A percentile compares a stretch with the other conserved stretches of the same genome.
These are phyloP conservation scores for Vigna angularis DNA, from an alignment of 306 rosid species.

Conservation along the genomic window DNA sequence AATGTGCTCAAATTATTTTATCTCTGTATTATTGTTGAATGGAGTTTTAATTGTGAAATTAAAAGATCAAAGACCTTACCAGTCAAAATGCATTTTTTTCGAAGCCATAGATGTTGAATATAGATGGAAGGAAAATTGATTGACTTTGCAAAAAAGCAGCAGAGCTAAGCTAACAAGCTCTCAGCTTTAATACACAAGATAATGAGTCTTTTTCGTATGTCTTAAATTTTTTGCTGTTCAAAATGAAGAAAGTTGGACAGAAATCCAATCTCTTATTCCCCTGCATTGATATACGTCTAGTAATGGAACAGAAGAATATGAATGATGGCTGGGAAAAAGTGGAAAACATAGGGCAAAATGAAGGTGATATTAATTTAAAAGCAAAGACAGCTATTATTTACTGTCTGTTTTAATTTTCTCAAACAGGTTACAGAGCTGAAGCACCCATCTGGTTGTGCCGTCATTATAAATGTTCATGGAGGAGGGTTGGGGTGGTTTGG, in stretches of 20 bases:
- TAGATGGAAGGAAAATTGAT: constrained; percentile 26
- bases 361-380: constrained; percentile 31
- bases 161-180: constrained; percentile 9
- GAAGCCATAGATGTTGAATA: constrained; percentile 29
- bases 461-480: constrained; percentile 57
- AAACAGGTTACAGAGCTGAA: constrained; percentile 76
- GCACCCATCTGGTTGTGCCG: constrained; percentile 96
- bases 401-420: constrained; percentile 31
- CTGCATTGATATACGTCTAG: constrained; percentile 7
- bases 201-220: constrained; percentile 2
- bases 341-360: constrained; percentile 11
- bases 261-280: constrained; percentile 17
- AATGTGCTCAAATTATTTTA: constrained; percentile 22
- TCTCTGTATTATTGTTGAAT: constrained; percentile 19
- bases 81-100: constrained; percentile 2
- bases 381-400: constrained; percentile 11
- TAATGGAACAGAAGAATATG: not conserved
- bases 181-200: not conserved
- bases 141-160: constrained; percentile 12
- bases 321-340: not conserved
- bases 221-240: constrained; percentile 29
- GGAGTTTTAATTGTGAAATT: constrained; percentile 30
- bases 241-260: constrained; percentile 25
- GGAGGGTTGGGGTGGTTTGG: constrained; percentile 87
- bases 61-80: constrained; percentile 13